phyloP scores from a whole-genome alignment of 768 basidiomycete species.

The Hypholoma fasciculare region DNA sequence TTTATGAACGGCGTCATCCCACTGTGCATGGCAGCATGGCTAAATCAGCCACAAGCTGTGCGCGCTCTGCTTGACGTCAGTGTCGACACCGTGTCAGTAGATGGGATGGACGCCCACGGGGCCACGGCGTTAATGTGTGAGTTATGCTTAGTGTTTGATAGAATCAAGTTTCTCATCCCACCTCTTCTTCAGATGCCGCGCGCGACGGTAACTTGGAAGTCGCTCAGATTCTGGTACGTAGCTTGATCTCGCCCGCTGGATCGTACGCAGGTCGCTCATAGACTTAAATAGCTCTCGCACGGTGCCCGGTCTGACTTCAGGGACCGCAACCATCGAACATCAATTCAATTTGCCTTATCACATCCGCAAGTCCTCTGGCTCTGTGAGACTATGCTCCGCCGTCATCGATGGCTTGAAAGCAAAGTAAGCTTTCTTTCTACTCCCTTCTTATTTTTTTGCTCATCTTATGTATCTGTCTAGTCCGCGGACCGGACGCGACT shows the following conservation, averaged over 20 bases:
- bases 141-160: conserved; percentile 25
- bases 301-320: conserved; percentile 74
- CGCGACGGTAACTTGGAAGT: conserved; percentile 72
- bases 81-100: conserved; percentile 62
- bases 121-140: conserved; percentile 86
- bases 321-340: conserved; percentile 70
- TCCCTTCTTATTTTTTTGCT: conserved; percentile 10
- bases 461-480: conserved; percentile 23
- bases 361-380: conserved; percentile 69
- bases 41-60: conserved; percentile 64
- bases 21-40: conserved; percentile 78
- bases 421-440: conserved; percentile 39
- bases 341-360: conserved; percentile 65
- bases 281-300: conserved; percentile 51
- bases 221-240: conserved; percentile 62
- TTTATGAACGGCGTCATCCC: conserved; percentile 76
- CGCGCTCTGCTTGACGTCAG: conserved; percentile 63
- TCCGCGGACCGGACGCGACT: conserved; percentile 39
- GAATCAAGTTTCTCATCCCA: conserved; percentile 18
- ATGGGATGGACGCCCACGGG: conserved; percentile 72
- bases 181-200: conserved; percentile 59
- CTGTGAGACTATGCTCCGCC: conserved; percentile 66
- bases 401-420: conserved; percentile 58
- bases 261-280: conserved; percentile 3
- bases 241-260: conserved; percentile 6